Evolutionary conservation across 495 filamentous ascomycete genomes (phyloP).

Genomic region (Bombardia bombarda): DNA sequence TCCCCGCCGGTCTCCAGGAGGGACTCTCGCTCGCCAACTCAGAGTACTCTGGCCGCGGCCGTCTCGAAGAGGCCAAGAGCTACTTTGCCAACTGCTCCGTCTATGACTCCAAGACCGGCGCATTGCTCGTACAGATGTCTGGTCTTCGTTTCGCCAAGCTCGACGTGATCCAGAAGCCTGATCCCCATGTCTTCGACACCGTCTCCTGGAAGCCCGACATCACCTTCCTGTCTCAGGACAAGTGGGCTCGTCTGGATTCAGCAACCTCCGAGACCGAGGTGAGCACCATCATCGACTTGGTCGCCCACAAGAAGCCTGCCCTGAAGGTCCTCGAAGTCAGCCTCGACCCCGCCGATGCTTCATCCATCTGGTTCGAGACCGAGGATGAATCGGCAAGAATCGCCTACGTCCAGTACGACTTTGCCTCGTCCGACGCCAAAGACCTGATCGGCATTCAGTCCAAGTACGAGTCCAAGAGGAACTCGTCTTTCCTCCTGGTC

Average conservation of each 20-base stretch:
- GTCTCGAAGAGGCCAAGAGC: conserved; percentile 8
- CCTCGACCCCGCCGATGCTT: conserved; percentile 7
- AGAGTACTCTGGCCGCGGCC: conserved; percentile 5
- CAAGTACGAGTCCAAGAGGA: too few species aligned
- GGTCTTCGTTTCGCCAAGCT: conserved; percentile 11
- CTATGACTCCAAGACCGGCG: background rate
- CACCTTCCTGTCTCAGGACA: conserved; percentile 14
- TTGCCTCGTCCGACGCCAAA: background rate
- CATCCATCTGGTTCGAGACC: too few species aligned
- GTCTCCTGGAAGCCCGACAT: conserved; percentile 26
- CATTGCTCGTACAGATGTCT: conserved; percentile 1
- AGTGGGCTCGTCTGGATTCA: background rate
- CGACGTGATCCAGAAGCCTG: background rate
- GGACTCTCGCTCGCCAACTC: too few species aligned
- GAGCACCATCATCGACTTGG: conserved; percentile 14
- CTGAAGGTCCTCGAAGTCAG: conserved; percentile 23
- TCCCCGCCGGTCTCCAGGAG: too few species aligned
- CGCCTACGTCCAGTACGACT: too few species aligned
- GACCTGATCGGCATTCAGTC: background rate
- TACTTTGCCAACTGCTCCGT: conserved; percentile 5
- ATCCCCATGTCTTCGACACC: conserved; percentile 11
- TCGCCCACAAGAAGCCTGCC: conserved; percentile 23
- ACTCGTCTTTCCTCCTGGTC: too few species aligned
- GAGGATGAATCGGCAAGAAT: too few species aligned
- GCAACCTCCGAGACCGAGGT: background rate